Base-by-base conservation (phyloP, 2,329 filamentous ascomycete species). In the Magnaporthiopsis rhizophila region DNA sequence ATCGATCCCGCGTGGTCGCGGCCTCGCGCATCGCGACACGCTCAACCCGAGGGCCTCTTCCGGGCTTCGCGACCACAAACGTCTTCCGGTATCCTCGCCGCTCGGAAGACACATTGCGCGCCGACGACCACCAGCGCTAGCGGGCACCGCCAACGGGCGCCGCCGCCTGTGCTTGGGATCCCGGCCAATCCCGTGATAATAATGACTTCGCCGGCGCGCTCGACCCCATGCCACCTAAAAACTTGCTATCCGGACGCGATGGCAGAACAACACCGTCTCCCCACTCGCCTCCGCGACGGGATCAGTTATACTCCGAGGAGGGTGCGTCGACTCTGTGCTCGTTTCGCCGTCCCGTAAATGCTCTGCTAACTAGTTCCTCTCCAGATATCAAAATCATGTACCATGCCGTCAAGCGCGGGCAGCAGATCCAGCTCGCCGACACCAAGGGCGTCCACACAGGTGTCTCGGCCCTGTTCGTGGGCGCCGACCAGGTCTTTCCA, bases 311-410 rank as follows among this genome's bases (percentile, higher is more conserved):
- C 69, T 83, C 84, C 64, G 86, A 89, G 69, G 77, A 87, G 77
- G 86, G 86, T 87, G 69, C 45, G 71, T 56, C 57, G 32, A 28
- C 38, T 36, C 36, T 13, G 12, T 26, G 38, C 60, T 61, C 64
- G 59, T 65, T 68, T 59, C 66, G 66, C 65, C 69, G 69, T 62
- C 67, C 67, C 58, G 67, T 2, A 3, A 30, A 30, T 2, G 1
- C n/a, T 26, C 61, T 59, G 61, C 63, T 66, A 53, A 72, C 65
- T 53, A 32, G n/a, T 8, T 30, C 28, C 32, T 32, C n/a, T 15
- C 18, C 65, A 92, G 93, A 96, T 78, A 90, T 97, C 74, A 83
- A 85, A 67, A 82, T 92, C 67, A 81, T 97, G 65, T 89, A 92
- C 75, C 83, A 89, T 65, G 90, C 97, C 71, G 87, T 96, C 71